Evolutionary conservation across 306 rosid species (phyloP), one percentile per base, ranked within the genome.

Genomic region (Crotalaria pallida): DNA sequence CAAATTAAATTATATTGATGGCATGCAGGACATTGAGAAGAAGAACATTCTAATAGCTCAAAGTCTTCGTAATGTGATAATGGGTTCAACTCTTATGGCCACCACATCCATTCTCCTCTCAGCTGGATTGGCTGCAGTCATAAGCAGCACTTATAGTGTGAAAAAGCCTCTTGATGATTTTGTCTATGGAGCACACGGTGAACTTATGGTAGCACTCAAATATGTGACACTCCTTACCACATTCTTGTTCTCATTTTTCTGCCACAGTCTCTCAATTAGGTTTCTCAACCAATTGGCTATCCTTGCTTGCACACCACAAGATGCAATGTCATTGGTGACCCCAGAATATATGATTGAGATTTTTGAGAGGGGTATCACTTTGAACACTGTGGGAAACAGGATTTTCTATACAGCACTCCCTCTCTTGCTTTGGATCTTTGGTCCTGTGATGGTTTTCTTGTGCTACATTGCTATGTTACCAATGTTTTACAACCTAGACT

Each of bases 81-180:
- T 93, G 98, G 96, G 97, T 34, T 90, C 92, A 58, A 90, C 97
- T 24, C 83, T 93, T 0, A 93, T 93, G 97, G 98, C 96, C 51
- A 93, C 98, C 2, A 90, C 97, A 0, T 85, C 98, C 2, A 81
- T 93, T 50, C 91, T 93, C 0, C 85, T 93, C n/a, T 82, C 89
- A 40, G 79, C 80, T 0, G 98, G 98, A 0, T 82, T 93, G 4
- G 97, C 91, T 0, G 98, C 96, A 5, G 85, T 92, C 0, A 74
- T 92, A 40, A 92, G 98, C 74, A 89, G 98, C 85, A 85, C 98
- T 1, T 92, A 92, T 56, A 89, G 89, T 19, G 80, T 89, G 18
- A 89, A 92, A 75, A 89, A 84, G 49, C 95, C 98, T 0, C 76
- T 92, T 0, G 81, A 92, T 38, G 96, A 89, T 56, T 13, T 76